Base-by-base conservation (phyloP, 179 eudicot genomes). In the Vitellaria paradoxa region DNA sequence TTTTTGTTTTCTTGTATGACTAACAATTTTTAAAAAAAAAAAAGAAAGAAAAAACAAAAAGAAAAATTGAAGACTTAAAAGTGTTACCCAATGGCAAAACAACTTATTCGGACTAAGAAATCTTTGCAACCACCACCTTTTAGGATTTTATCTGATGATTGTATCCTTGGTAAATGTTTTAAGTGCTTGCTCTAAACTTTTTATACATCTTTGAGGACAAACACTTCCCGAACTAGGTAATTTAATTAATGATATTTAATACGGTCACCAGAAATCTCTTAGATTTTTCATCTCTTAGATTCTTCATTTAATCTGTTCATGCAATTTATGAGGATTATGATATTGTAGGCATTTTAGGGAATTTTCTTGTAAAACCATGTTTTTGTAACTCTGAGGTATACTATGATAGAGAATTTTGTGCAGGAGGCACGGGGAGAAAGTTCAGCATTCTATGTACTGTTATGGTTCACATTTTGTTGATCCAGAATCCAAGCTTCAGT, bases 401-500 rank as follows among this genome's bases (percentile, higher is more conserved):
- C n/a, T 64, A 40, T 52, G 26, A 52, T 23, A 64, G n/a, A 10
- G 7, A 46, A 50, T 50, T 79, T 56, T 12, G 47, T 72, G 73
- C 82, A 86, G 88, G 80, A 81, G 81, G 52, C 65, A 76, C 66
- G 61, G 61, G 7, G 86, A 83, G 13, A 73, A 79, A 74, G 15
- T 64, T 49, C 81, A 81, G 63, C 73, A 78, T 12, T 67, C 76
- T 7, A 64, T 80, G 80, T 76, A 76, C 76, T 30, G 37, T 30
- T 70, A 72, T 65, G 69, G 72, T 64, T 67, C 82, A 17, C 86
- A 77, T 20, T 63, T 74, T 11, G 50, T 37, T 7, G 81, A 83
- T 76, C 47, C 71, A 10, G 86, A 83, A 61, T 45, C 78, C 6
- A 86, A 83, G 52, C 64, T 79, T 18, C 84, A 79, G 11, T 53